Evolutionary conservation across 2,329 filamentous ascomycete species (phyloP).

Genomic region (Juglanconis oblonga): DNA sequence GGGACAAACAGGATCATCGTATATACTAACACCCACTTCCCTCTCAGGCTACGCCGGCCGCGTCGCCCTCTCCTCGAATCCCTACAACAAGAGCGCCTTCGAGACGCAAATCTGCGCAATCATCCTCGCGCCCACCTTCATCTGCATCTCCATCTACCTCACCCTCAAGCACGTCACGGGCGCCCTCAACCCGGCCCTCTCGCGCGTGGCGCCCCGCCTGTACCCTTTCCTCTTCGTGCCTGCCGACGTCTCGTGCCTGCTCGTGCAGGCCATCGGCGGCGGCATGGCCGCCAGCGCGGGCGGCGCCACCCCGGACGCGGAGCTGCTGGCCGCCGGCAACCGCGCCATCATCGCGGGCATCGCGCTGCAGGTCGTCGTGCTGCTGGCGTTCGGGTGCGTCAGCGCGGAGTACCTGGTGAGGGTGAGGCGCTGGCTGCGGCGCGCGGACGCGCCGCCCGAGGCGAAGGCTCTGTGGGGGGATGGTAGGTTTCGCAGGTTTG

Average conservation of each 20-base stretch:
- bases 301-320: slow-evolving; percentile 28
- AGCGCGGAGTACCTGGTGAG: slow-evolving; percentile 45
- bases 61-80: slow-evolving; percentile 48
- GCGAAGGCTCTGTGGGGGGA: slow-evolving; percentile 40
- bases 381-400: slow-evolving; percentile 43
- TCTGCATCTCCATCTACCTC: slow-evolving; percentile 63
- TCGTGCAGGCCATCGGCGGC: slow-evolving; percentile 58
- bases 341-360: slow-evolving; percentile 52
- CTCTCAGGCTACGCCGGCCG: slow-evolving; percentile 51
- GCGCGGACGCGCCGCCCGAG: slow-evolving; percentile 26
- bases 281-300: slow-evolving; percentile 47
- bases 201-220: slow-evolving; percentile 47
- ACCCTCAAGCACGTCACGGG: slow-evolving; percentile 59
- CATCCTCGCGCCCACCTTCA: slow-evolving; percentile 57
- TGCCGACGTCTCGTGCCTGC: slow-evolving; percentile 55
- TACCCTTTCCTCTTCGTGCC: slow-evolving; percentile 59
- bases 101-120: slow-evolving; percentile 58
- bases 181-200: slow-evolving; percentile 45
- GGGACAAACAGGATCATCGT: neutral
- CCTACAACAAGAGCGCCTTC: slow-evolving; percentile 53
- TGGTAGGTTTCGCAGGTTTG: slow-evolving; percentile 41
- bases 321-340: slow-evolving; percentile 45
- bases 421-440: slow-evolving; percentile 36
- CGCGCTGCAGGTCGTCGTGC: slow-evolving; percentile 50
- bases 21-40: neutral